A percentile compares a stretch with the other conserved stretches of the same genome.
Conservation (phyloP, 2,329 filamentous ascomycete species). For the Nemania abortiva region DNA sequence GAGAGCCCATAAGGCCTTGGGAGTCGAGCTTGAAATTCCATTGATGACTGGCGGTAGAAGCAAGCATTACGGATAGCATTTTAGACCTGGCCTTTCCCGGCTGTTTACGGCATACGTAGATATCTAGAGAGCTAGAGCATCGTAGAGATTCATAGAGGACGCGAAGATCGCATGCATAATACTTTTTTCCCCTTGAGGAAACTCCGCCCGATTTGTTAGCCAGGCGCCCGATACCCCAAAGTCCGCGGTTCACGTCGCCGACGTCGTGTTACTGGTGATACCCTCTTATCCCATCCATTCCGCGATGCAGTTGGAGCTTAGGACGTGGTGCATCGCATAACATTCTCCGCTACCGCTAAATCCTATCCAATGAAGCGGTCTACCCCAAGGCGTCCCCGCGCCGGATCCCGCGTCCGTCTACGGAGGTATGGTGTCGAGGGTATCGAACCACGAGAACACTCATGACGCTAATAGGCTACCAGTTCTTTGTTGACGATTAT, state of each 20-base stretch:
- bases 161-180: neutral
- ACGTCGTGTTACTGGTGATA: constrained; percentile 4
- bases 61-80: neutral
- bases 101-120: constrained; percentile 25
- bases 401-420: constrained; percentile 23
- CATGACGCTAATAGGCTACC: constrained; percentile 9
- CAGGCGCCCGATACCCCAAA: neutral
- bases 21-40: neutral
- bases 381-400: constrained; percentile 34
- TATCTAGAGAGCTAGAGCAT: constrained; percentile 20
- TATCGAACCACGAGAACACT: constrained; percentile 15
- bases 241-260: neutral
- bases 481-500: neutral
- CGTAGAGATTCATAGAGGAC: constrained; percentile 1
- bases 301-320: neutral
- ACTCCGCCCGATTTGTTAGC: neutral
- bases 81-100: constrained; percentile 6
- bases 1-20: constrained; percentile 38
- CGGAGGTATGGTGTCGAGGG: constrained; percentile 12
- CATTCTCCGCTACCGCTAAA: constrained; percentile 43
- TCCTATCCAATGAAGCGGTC: constrained; percentile 34
- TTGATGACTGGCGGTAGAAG: constrained; percentile 13
- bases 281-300: neutral
- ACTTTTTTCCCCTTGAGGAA: neutral
- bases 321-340: constrained; percentile 29